Conservation (phyloP, 768 basidiomycete species). For the Suillus discolor region DNA sequence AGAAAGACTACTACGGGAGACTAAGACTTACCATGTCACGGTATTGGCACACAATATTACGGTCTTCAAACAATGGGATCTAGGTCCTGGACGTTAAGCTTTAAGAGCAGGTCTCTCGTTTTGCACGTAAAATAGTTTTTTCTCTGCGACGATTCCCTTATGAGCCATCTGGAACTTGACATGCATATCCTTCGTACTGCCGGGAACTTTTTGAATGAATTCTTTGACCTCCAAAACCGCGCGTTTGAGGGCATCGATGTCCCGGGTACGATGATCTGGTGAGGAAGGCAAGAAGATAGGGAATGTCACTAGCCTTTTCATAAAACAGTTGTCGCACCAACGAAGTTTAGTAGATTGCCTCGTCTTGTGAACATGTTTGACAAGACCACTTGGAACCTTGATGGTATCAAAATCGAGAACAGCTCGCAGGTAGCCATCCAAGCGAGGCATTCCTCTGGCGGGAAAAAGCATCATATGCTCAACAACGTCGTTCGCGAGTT, state of each 20-base stretch:
- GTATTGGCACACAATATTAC: too few relatives aligned
- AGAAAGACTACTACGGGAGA: neutral
- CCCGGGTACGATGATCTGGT: conserved; percentile 27
- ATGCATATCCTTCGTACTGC: conserved; percentile 19
- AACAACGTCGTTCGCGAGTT: neutral
- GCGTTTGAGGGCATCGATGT: conserved; percentile 28
- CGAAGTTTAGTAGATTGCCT: neutral
- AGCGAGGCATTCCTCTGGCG: neutral
- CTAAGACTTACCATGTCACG: neutral
- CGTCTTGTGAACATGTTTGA: conserved; percentile 24
- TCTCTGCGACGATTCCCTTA: conserved; percentile 35
- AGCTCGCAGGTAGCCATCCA: conserved; percentile 15
- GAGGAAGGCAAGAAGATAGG: conserved; percentile 33
- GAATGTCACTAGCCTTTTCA: conserved; percentile 31
- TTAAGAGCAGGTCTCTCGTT: conserved; percentile 20
- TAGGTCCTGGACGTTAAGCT: too few relatives aligned
- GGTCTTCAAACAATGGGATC: too few relatives aligned
- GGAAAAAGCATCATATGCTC: neutral
- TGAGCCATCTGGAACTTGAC: conserved; percentile 31
- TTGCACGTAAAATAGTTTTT: neutral
- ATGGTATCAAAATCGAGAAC: conserved; percentile 16
- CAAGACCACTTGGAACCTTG: conserved; percentile 22
- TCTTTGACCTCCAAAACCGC: conserved; percentile 28
- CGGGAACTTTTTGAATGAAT: conserved; percentile 31
- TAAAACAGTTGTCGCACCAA: conserved; percentile 34